phyloP scores from a whole-genome alignment of 176 grass and related monocot species.

The Oryza australiensis region DNA sequence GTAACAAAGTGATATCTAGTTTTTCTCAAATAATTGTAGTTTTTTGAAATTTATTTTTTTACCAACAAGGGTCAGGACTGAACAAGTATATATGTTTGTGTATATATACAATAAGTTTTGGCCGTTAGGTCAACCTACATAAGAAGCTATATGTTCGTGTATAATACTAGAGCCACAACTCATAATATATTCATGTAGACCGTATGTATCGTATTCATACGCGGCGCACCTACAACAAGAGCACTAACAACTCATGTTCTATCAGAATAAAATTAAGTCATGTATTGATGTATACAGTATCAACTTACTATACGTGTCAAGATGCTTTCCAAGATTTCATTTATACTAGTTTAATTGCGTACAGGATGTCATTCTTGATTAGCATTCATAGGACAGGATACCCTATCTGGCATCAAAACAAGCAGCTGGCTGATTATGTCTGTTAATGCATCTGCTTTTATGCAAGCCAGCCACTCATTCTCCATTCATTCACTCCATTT shows the following conservation, averaged over 20 bases:
- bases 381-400: neutral
- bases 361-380: neutral
- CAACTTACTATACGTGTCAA: neutral
- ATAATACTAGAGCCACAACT: too few species aligned
- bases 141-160: too few species aligned
- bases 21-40: too few species aligned
- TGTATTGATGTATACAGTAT: neutral
- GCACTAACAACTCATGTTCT: constrained; percentile 15
- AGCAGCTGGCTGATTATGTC: neutral
- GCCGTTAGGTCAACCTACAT: too few species aligned
- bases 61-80: too few species aligned
- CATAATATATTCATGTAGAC: too few species aligned
- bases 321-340: neutral
- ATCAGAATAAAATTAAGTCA: neutral
- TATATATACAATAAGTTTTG: too few species aligned
- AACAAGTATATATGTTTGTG: too few species aligned
- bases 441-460: neutral
- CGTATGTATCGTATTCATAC: neutral
- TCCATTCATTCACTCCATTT: neutral
- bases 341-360: neutral
- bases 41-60: too few species aligned
- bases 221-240: neutral
- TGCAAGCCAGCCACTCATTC: neutral
- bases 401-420: neutral
- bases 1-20: too few species aligned